phyloP scores from a whole-genome alignment of 805 yeast species.

The Myxozyma mucilagina region DNA sequence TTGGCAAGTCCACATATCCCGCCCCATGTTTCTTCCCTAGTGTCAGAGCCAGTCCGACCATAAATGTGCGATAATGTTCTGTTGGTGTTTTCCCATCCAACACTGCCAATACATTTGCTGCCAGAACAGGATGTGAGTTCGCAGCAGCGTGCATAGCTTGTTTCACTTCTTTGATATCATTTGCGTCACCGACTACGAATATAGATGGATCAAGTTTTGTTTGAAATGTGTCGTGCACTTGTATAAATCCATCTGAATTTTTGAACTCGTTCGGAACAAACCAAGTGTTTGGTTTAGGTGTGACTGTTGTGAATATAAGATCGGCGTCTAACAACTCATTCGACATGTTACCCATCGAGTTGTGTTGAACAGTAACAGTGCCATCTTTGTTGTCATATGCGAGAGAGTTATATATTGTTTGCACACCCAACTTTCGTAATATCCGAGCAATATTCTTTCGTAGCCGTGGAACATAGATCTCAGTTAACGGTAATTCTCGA shows the following conservation, averaged over 20 bases:
- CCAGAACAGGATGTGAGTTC: neutral
- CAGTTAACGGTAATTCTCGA: constrained; percentile 24
- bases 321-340: constrained; percentile 11
- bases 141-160: constrained; percentile 9
- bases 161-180: constrained; percentile 12
- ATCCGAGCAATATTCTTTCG: constrained; percentile 18
- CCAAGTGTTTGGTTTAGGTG: constrained; percentile 8
- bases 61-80: neutral
- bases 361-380: constrained; percentile 8
- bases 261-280: constrained; percentile 10
- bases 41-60: constrained; percentile 4
- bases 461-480: constrained; percentile 2
- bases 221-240: constrained; percentile 3
- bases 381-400: constrained; percentile 14
- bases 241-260: constrained; percentile 2
- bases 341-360: neutral
- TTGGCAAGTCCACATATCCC: constrained; percentile 1
- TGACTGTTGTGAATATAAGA: constrained; percentile 2
- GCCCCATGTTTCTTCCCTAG: neutral
- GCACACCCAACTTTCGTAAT: constrained; percentile 30
- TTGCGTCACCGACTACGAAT: constrained; percentile 22
- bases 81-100: neutral
- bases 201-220: neutral
- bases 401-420: constrained; percentile 15
- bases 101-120: neutral